Conservation (phyloP, 108 stramenopile species). For the Epithemia pelagica region DNA sequence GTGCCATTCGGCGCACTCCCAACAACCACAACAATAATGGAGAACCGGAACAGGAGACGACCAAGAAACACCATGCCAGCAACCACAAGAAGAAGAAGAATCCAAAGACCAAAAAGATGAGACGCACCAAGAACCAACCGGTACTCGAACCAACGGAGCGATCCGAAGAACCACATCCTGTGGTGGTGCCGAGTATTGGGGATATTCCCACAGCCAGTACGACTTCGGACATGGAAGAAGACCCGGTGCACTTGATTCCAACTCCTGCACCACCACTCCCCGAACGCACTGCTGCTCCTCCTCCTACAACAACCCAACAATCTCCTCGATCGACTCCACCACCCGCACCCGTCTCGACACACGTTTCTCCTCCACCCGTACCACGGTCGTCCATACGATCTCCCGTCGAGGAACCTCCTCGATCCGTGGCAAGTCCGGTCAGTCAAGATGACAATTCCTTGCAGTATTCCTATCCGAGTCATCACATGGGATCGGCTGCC, state of each 20-base stretch:
- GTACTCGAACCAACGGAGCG: not conserved
- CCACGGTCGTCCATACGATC: not conserved
- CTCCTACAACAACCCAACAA: not conserved
- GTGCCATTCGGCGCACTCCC: not conserved
- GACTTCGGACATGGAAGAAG: not conserved
- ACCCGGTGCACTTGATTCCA: not conserved
- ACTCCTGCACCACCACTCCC: not conserved
- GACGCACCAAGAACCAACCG: not conserved
- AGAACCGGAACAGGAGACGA: not conserved
- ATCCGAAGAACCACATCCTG: not conserved
- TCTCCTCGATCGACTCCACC: not conserved
- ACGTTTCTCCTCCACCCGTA: not conserved
- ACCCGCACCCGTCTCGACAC: not conserved
- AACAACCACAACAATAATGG: not conserved
- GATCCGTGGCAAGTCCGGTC: not conserved
- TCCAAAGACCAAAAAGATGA: not conserved
- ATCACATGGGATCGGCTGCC: not conserved
- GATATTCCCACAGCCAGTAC: not conserved
- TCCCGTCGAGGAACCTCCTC: not conserved
- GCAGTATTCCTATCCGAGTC: not conserved
- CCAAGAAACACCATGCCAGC: not conserved
- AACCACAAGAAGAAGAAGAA: not conserved
- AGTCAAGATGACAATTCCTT: not conserved
- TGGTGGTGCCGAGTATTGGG: not conserved
- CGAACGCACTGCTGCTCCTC: not conserved